Evolutionary conservation across 768 basidiomycete genomes (phyloP).

Genomic region (Clitopilus hobsonii): DNA sequence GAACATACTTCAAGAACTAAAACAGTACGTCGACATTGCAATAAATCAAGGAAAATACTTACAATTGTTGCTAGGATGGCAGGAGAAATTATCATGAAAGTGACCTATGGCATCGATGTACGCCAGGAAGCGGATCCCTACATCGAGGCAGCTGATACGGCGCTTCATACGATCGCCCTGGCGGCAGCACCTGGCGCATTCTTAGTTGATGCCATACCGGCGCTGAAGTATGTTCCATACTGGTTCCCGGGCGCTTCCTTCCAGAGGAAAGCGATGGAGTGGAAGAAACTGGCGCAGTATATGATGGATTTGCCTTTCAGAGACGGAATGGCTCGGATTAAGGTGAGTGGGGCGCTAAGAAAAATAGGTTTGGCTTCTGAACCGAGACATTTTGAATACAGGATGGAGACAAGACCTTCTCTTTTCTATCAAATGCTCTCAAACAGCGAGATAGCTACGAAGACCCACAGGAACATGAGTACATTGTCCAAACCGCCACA

Average conservation of each 20-base stretch:
- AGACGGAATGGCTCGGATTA: conserved; percentile 8
- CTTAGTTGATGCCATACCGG: conserved; percentile 38
- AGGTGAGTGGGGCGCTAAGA: too few relatives aligned
- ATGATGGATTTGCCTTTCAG: conserved; percentile 33
- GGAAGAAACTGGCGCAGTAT: conserved; percentile 31
- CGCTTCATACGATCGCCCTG: conserved; percentile 24
- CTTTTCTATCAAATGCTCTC: too few relatives aligned
- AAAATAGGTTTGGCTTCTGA: too few relatives aligned
- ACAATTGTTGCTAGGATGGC: conserved; percentile 27
- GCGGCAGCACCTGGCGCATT: conserved; percentile 38
- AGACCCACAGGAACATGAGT: background rate
- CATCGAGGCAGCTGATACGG: conserved; percentile 34
- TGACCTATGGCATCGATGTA: conserved; percentile 44
- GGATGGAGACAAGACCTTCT: too few relatives aligned
- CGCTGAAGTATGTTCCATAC: conserved; percentile 40
- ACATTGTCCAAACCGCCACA: background rate
- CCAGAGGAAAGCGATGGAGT: conserved; percentile 42
- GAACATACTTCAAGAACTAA: conserved; percentile 4
- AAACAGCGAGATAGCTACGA: conserved; percentile 19
- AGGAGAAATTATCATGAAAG: conserved; percentile 32
- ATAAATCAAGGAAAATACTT: background rate
- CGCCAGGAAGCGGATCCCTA: conserved; percentile 36
- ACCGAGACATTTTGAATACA: too few relatives aligned
- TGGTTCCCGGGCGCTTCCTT: conserved; percentile 63
- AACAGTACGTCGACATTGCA: background rate